These are phyloP conservation scores for Kokia cookei DNA, from an alignment of 441 rosid genomes.

Conservation along the genomic window DNA sequence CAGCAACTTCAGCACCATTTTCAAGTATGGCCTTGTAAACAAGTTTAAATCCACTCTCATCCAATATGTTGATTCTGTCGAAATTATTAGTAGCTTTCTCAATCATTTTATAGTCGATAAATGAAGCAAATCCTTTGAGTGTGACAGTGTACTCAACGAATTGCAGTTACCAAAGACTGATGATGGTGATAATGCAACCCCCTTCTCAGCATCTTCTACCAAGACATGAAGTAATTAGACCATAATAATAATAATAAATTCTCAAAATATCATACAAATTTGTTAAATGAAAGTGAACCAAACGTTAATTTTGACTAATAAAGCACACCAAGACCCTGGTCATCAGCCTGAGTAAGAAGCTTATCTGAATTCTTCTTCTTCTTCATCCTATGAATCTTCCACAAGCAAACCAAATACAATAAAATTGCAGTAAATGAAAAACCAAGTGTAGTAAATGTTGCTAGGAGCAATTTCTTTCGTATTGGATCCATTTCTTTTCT, in stretches of 20 bases:
- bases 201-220: not conserved
- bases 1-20: conserved; percentile 49
- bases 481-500: not conserved
- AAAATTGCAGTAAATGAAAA: not conserved
- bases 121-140: conserved; percentile 14
- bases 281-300: not conserved
- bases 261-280: not conserved
- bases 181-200: not conserved
- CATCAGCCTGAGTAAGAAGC: not conserved
- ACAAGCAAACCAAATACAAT: not conserved
- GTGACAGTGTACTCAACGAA: not conserved
- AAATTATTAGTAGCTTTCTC: conserved; percentile 64
- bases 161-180: not conserved
- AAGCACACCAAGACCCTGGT: not conserved
- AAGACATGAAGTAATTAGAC: not conserved
- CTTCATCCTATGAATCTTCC: not conserved
- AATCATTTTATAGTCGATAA: conserved; percentile 55
- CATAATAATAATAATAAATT: not conserved
- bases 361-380: not conserved
- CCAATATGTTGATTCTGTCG: conserved; percentile 57
- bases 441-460: not conserved
- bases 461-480: not conserved
- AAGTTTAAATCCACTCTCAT: conserved; percentile 74
- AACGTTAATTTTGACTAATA: not conserved
- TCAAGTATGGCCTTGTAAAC: conserved; percentile 68